A percentile compares a stretch with the other conserved stretches of the same genome.
Evolutionary conservation across 1,139 yeast species (phyloP).

Genomic region (Saccharomyces hybrid): DNA sequence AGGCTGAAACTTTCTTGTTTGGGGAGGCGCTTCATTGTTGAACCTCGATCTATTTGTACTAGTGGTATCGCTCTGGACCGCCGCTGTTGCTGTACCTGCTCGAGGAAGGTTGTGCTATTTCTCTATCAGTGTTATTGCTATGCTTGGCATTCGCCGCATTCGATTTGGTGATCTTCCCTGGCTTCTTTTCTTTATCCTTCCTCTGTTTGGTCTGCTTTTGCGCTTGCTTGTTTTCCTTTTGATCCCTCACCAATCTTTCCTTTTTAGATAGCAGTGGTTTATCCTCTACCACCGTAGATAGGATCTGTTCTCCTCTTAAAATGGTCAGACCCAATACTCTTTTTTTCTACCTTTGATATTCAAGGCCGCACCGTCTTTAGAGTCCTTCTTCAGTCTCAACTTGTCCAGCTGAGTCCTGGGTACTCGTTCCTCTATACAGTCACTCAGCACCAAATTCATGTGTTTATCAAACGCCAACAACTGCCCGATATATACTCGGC

Average conservation of each 20-base stretch:
- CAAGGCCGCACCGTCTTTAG: constrained; percentile 12
- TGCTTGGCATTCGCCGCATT: constrained; percentile 12
- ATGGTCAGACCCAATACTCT: constrained; percentile 74
- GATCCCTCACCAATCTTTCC: constrained; percentile 28
- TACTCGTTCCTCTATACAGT: constrained; percentile 74
- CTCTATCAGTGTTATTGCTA: constrained; percentile 12
- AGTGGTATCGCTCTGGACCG: constrained; percentile 4
- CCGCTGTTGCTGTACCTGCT: constrained; percentile 3
- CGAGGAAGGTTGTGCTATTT: not conserved
- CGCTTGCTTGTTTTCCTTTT: constrained; percentile 22
- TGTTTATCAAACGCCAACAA: constrained; percentile 83
- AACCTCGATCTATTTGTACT: constrained; percentile 11
- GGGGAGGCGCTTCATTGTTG: constrained; percentile 21
- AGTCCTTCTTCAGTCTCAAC: constrained; percentile 33
- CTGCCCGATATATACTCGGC: constrained; percentile 69
- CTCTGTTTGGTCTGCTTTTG: constrained; percentile 21
- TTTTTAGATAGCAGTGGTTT: constrained; percentile 50
- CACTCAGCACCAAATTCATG: constrained; percentile 78
- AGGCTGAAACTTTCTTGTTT: constrained; percentile 35
- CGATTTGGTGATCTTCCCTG: constrained; percentile 8
- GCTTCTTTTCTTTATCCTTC: constrained; percentile 8
- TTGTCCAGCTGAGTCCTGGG: constrained; percentile 50
- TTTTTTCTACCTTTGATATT: constrained; percentile 38
- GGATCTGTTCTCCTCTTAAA: constrained; percentile 80
- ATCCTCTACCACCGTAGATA: constrained; percentile 76